Conservation (phyloP, 163 green algal genomes). For the Prototheca cutis region DNA sequence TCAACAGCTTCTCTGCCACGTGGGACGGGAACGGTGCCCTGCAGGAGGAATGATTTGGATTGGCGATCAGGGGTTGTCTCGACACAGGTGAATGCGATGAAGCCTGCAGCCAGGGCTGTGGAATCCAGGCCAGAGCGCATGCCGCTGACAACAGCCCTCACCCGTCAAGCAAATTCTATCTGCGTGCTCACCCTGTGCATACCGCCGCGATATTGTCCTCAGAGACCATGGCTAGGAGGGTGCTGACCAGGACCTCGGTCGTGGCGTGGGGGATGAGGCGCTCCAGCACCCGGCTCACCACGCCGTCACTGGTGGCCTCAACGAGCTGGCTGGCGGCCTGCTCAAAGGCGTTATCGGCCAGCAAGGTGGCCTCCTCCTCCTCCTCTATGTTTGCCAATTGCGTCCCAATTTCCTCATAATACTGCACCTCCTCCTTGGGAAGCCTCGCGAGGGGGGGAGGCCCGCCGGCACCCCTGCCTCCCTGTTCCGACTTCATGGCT, state of each 20-base stretch:
- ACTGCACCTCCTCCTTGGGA: background rate
- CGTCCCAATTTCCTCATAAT: conserved; percentile 31
- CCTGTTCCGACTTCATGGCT: too few species aligned
- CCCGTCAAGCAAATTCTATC: too few species aligned
- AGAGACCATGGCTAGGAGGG: conserved; percentile 35
- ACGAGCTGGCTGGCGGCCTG: conserved; percentile 42
- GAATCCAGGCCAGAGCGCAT: too few species aligned
- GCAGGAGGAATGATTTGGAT: conserved; percentile 5
- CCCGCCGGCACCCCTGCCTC: too few species aligned
- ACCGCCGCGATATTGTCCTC: conserved; percentile 37
- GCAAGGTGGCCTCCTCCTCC: conserved; percentile 47
- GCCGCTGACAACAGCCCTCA: too few species aligned
- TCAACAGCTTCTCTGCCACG: conserved; percentile 53
- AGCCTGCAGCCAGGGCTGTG: too few species aligned
- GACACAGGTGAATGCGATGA: background rate
- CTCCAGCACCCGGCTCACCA: conserved; percentile 55
- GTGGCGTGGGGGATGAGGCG: conserved; percentile 40
- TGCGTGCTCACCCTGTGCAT: conserved; percentile 56
- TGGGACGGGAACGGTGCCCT: conserved; percentile 68
- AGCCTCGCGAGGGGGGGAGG: too few species aligned
- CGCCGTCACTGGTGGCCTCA: conserved; percentile 40
- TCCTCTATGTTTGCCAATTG: conserved; percentile 45
- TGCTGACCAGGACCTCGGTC: conserved; percentile 26
- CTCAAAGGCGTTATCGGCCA: conserved; percentile 57
- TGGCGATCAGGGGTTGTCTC: background rate